Percentiles rank a stretch among this genome's conserved stretches.
phyloP scores from a whole-genome alignment of 2,329 filamentous ascomycete species.

The Calycina marina region DNA sequence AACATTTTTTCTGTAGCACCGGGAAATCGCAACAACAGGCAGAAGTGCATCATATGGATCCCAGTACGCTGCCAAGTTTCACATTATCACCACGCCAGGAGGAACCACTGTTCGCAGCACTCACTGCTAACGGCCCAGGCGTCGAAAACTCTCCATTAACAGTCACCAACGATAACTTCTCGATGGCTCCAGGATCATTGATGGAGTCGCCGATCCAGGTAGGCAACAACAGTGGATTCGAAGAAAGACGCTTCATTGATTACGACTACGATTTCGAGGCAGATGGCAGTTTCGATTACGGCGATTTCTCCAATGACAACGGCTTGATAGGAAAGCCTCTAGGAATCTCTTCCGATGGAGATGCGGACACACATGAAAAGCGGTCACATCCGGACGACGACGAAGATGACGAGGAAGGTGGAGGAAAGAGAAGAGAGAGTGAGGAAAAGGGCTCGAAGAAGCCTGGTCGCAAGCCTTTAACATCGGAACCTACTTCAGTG shows the following conservation, averaged over 20 bases:
- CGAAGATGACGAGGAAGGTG: constrained; percentile 46
- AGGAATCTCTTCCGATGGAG: constrained; percentile 26
- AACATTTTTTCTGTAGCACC: too few species aligned
- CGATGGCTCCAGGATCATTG: constrained; percentile 34
- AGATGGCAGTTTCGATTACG: constrained; percentile 57
- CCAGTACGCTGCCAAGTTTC: too few species aligned
- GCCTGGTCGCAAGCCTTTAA: constrained; percentile 88
- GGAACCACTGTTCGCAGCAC: constrained; percentile 58
- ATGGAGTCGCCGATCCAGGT: constrained; percentile 32
- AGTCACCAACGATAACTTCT: constrained; percentile 25
- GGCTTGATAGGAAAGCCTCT: constrained; percentile 68
- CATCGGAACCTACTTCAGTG: constrained; percentile 90
- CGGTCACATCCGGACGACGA: constrained; percentile 58
- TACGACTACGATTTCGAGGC: constrained; percentile 65
- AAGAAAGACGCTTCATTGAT: constrained; percentile 73
- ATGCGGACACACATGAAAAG: constrained; percentile 48
- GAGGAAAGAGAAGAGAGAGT: constrained; percentile 63
- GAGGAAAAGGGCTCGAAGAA: constrained; percentile 84
- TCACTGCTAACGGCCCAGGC: constrained; percentile 48
- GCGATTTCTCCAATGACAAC: constrained; percentile 33
- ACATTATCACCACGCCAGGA: constrained; percentile 65
- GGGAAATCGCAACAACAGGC: too few species aligned
- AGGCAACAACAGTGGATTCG: constrained; percentile 35
- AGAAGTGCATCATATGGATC: too few species aligned
- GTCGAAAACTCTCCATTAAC: constrained; percentile 13